Percentiles rank a stretch among this genome's conserved stretches.
phyloP scores from a whole-genome alignment of 129 eudicot species.

The carrot (Daucus carota) region DNA sequence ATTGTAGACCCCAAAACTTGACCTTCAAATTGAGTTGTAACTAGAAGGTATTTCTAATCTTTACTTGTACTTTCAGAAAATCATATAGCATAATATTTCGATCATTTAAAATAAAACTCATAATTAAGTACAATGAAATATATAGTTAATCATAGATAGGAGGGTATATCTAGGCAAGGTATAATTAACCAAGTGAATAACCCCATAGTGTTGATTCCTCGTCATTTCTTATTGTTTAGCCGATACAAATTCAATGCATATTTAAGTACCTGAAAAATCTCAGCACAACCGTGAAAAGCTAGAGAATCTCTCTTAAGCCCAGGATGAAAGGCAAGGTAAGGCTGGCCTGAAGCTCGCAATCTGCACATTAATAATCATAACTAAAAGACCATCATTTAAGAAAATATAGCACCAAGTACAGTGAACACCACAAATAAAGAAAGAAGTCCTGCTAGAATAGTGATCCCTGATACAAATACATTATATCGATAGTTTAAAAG shows the following conservation, averaged over 20 bases:
- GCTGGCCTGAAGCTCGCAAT: conserved; percentile 83
- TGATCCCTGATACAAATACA: background rate
- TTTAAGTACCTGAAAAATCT: conserved; percentile 76
- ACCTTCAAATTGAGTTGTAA: background rate
- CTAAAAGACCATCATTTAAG: background rate
- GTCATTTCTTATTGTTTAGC: background rate
- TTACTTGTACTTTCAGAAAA: background rate
- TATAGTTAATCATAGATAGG: background rate
- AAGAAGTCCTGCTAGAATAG: background rate
- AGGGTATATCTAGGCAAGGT: background rate
- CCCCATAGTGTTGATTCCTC: background rate
- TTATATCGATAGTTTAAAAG: background rate
- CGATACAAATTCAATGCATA: background rate
- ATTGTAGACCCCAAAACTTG: background rate
- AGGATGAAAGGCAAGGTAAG: conserved; percentile 89
- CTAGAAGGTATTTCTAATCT: background rate
- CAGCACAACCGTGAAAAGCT: conserved; percentile 97
- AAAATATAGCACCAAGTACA: background rate
- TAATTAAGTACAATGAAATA: background rate
- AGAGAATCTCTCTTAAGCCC: conserved; percentile 79
- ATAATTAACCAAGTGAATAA: background rate
- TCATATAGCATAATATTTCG: background rate
- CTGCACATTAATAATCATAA: conserved; percentile 28
- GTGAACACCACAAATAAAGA: background rate
- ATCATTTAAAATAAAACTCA: background rate